Evolutionary conservation across 129 eudicot species (phyloP).

Genomic region (Artemisia argyi): DNA sequence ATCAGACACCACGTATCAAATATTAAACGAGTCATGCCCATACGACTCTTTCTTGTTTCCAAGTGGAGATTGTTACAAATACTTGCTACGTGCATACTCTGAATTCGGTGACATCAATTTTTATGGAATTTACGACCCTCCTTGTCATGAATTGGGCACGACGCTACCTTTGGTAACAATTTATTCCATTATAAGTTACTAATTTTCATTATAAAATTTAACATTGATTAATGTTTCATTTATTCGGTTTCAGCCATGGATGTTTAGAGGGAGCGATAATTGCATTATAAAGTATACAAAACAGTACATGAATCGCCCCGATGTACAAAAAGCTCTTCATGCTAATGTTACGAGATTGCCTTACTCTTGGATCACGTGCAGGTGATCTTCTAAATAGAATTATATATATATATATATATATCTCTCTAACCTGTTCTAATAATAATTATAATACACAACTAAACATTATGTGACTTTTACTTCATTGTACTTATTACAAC

Average conservation of each 20-base stretch:
- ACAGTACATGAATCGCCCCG: slow-evolving; percentile 54
- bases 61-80: slow-evolving; percentile 37
- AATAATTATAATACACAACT: too few relatives aligned
- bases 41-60: slow-evolving; percentile 63
- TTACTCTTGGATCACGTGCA: slow-evolving; percentile 65
- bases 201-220: not conserved
- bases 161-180: slow-evolving; percentile 50
- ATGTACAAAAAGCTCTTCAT: slow-evolving; percentile 77
- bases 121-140: slow-evolving; percentile 54
- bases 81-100: slow-evolving; percentile 48
- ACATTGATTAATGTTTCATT: not conserved
- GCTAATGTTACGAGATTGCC: slow-evolving; percentile 57
- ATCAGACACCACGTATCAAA: slow-evolving; percentile 48
- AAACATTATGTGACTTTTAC: too few relatives aligned
- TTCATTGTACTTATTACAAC: too few relatives aligned
- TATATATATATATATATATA: too few relatives aligned
- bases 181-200: slow-evolving; percentile 22
- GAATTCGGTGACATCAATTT: slow-evolving; percentile 75
- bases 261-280: slow-evolving; percentile 53
- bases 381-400: slow-evolving; percentile 27
- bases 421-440: too few relatives aligned
- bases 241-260: slow-evolving; percentile 51
- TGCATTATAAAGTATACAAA: slow-evolving; percentile 65
- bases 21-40: slow-evolving; percentile 56
- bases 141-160: slow-evolving; percentile 51